phyloP scores from a whole-genome alignment of 805 yeast genomes.

The Candida parachauliodes region DNA sequence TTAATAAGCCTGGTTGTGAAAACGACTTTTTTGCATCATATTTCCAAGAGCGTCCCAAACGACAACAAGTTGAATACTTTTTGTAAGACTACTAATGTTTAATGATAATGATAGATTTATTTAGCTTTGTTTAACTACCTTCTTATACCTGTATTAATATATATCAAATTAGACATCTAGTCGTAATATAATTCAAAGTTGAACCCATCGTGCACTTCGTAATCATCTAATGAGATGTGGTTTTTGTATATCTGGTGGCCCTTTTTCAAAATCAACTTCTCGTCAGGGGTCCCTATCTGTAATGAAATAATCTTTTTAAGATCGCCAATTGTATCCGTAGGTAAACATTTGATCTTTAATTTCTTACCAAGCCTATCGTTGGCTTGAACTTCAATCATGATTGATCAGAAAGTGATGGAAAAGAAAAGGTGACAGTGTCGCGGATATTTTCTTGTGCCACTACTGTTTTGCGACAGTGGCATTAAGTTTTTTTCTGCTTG shows the following conservation, averaged over 20 bases:
- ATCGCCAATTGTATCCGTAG: conserved; percentile 83
- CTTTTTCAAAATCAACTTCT: conserved; percentile 69
- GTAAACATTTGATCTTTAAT: conserved; percentile 81
- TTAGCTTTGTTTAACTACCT: no score
- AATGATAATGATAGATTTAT: conserved; percentile 6
- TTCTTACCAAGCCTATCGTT: conserved; percentile 76
- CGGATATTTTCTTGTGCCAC: background rate
- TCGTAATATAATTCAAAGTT: conserved; percentile 80
- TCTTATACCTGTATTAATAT: conserved; percentile 6
- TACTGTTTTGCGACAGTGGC: background rate
- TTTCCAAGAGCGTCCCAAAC: conserved; percentile 23
- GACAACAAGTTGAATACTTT: conserved; percentile 50
- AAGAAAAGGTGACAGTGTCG: background rate
- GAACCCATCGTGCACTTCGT: conserved; percentile 88
- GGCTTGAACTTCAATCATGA: conserved; percentile 41
- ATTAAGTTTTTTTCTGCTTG: background rate
- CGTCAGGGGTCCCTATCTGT: conserved; percentile 75
- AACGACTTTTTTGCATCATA: conserved; percentile 19
- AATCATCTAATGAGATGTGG: conserved; percentile 89
- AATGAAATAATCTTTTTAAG: conserved; percentile 79
- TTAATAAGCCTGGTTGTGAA: conserved; percentile 14
- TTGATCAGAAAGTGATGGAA: background rate
- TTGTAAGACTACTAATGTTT: background rate
- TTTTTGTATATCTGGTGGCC: conserved; percentile 84
- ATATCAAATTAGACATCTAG: no score